Evolutionary conservation across 257 asterid genomes (phyloP).

Genomic region (Paulownia fortunei): DNA sequence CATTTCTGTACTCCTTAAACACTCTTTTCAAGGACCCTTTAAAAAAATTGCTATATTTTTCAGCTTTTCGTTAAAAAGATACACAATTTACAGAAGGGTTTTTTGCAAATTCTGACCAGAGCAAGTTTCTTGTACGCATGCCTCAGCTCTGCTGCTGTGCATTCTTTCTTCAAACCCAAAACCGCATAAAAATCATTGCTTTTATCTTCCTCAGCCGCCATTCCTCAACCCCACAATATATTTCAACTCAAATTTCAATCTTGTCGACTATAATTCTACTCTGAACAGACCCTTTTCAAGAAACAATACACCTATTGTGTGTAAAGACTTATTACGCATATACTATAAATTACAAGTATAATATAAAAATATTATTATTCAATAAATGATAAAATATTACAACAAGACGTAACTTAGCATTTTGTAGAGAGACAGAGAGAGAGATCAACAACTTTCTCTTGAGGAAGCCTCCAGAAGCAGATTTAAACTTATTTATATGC

Average conservation of each 20-base stretch:
- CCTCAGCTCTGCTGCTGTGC: conserved; percentile 65
- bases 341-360: not conserved
- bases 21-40: not conserved
- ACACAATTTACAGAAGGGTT: not conserved
- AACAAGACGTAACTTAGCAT: conserved; percentile 37
- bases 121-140: conserved; percentile 87
- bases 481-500: conserved; percentile 25
- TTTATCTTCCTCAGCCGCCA: conserved; percentile 61
- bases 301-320: not conserved
- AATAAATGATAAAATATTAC: conserved; percentile 34
- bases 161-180: conserved; percentile 78
- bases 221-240: conserved; percentile 37
- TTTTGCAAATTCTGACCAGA: conserved; percentile 52
- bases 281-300: conserved; percentile 6
- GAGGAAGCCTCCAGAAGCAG: conserved; percentile 63
- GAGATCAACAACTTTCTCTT: conserved; percentile 27
- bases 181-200: conserved; percentile 63
- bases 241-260: conserved; percentile 29
- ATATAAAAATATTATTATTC: not conserved
- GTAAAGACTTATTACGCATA: conserved; percentile 6
- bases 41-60: not conserved
- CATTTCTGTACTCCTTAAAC: not conserved
- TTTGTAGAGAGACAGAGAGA: conserved; percentile 1
- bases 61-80: not conserved
- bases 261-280: conserved; percentile 38